These are phyloP conservation scores for Coleophoma cylindrospora DNA, from an alignment of 2,329 filamentous ascomycete species.

Conservation along the genomic window DNA sequence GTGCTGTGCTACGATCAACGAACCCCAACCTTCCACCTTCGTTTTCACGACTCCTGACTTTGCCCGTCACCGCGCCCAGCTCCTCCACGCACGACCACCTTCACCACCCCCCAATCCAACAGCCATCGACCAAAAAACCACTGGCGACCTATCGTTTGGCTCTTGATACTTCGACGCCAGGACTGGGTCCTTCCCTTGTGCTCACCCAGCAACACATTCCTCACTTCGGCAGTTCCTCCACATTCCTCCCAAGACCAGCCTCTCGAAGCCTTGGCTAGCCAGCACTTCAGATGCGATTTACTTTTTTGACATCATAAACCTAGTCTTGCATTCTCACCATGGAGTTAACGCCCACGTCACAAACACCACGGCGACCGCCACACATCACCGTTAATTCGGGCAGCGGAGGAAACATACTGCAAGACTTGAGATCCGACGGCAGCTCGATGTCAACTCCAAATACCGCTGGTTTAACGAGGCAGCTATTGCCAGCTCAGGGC, in stretches of 20 bases:
- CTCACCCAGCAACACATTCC: not conserved
- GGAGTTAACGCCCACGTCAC: constrained; percentile 7
- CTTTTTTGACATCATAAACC: constrained; percentile 6
- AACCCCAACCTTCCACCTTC: no score
- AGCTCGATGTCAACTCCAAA: constrained; percentile 23
- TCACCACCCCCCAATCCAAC: no score
- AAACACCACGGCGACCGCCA: constrained; percentile 32
- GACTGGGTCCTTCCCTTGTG: constrained; percentile 1
- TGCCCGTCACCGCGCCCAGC: no score
- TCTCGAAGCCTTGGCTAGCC: not conserved
- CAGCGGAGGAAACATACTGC: constrained; percentile 38
- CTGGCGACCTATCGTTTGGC: no score
- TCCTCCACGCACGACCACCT: no score
- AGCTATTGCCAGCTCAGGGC: constrained; percentile 17
- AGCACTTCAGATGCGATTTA: constrained; percentile 9
- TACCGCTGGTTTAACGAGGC: constrained; percentile 19
- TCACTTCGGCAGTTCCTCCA: not conserved
- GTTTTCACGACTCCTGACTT: no score
- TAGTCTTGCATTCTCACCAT: constrained; percentile 7
- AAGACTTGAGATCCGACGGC: constrained; percentile 28
- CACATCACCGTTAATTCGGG: constrained; percentile 63
- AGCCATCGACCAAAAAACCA: no score
- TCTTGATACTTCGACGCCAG: not conserved
- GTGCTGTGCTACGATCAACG: no score
- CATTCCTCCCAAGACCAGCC: not conserved